Conservation (phyloP, 106 monocot species). For the Amphibolis antarctica region DNA sequence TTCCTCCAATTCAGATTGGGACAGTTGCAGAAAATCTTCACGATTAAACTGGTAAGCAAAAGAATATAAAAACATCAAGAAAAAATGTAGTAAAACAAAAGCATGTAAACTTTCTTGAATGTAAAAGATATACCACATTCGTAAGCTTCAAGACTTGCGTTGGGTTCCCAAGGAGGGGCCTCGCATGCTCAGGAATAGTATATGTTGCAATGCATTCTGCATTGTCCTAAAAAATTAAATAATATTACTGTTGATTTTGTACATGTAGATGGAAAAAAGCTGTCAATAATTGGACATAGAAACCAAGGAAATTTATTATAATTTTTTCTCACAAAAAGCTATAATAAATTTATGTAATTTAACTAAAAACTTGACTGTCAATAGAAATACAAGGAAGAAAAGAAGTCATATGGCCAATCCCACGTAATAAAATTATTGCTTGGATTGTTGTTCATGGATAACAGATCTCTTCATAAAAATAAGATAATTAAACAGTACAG, state of each 20-base stretch:
- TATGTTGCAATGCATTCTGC: slow-evolving; percentile 33
- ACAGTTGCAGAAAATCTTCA: slow-evolving; percentile 35
- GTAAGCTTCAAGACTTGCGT: slow-evolving; percentile 66
- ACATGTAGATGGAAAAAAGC: not conserved
- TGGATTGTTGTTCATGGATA: too few species aligned
- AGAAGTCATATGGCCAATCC: too few species aligned
- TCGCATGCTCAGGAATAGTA: slow-evolving; percentile 58
- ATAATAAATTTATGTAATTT: too few species aligned
- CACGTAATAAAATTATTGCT: too few species aligned
- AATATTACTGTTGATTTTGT: not conserved
- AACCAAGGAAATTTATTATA: not conserved
- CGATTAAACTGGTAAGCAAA: slow-evolving; percentile 31
- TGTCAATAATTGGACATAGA: not conserved
- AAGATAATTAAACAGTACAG: too few species aligned
- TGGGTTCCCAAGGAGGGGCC: slow-evolving; percentile 44
- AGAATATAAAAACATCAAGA: not conserved
- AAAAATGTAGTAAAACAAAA: not conserved
- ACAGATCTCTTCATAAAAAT: too few species aligned
- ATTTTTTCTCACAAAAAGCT: too few species aligned
- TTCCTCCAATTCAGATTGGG: slow-evolving; percentile 62
- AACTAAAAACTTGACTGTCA: too few species aligned
- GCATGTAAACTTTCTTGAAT: not conserved
- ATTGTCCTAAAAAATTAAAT: slow-evolving; percentile 33
- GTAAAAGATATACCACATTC: slow-evolving; percentile 54
- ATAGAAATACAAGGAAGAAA: too few species aligned